Conservation (phyloP, 208 protist species). For the Leishmania tropica region DNA sequence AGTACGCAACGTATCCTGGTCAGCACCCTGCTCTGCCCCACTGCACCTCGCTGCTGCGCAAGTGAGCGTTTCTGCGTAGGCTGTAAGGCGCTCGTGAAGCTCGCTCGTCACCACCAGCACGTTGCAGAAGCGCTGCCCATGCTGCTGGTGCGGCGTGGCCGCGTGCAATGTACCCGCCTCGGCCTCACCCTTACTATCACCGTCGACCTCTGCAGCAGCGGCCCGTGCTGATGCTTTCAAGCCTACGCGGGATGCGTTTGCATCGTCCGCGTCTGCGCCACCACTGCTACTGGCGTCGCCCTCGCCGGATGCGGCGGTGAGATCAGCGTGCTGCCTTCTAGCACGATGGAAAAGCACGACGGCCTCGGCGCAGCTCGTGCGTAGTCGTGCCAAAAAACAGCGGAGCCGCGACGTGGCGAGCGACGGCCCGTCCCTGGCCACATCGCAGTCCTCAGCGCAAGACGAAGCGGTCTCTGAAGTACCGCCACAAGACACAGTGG, state of each 20-base stretch:
- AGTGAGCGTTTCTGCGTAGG: not conserved
- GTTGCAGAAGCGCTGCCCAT: conserved; percentile 6
- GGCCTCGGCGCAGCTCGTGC: conserved; percentile 11
- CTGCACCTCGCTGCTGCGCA: not conserved
- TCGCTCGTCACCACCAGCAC: conserved; percentile 1
- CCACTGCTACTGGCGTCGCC: not conserved
- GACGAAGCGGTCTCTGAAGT: not conserved
- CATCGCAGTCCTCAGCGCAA: not conserved
- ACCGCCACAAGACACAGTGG: not conserved
- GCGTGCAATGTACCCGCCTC: not conserved
- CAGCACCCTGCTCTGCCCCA: not conserved
- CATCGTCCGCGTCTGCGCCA: not conserved
- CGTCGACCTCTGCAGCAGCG: not conserved
- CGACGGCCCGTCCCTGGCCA: not conserved
- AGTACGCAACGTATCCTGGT: not conserved
- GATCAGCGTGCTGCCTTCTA: not conserved
- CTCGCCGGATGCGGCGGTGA: not conserved
- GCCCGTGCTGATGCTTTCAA: not conserved
- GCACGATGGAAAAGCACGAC: not conserved
- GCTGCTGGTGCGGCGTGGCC: conserved; percentile 1
- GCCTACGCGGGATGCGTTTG: not conserved
- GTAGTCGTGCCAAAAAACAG: not conserved
- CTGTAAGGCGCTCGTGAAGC: conserved; percentile 10
- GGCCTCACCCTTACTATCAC: not conserved
- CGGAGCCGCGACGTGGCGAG: not conserved